phyloP scores from a whole-genome alignment of 352 stramenopile genomes.

The Thraustochytrium striatum region DNA sequence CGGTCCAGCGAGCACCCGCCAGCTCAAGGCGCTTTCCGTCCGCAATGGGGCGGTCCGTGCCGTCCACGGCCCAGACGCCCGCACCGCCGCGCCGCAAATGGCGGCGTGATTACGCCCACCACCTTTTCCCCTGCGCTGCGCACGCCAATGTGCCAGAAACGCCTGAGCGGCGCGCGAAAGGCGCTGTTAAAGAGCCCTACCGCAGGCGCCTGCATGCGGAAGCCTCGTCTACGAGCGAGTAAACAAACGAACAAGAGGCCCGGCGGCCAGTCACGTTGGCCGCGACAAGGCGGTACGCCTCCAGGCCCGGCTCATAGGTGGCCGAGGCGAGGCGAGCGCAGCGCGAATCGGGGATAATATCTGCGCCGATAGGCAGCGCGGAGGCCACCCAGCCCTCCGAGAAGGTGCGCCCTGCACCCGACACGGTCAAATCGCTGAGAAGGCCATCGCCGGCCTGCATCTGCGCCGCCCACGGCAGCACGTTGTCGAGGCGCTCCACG shows the following conservation, averaged over 20 bases:
- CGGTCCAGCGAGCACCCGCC: neutral
- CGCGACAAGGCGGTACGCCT: too few species aligned
- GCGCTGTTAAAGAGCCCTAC: neutral
- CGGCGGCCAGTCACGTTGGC: too few species aligned
- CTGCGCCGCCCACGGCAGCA: neutral
- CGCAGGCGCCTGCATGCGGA: neutral
- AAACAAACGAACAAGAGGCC: too few species aligned
- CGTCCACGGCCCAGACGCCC: slow-evolving; percentile 4
- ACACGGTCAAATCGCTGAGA: too few species aligned
- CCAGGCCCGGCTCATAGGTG: too few species aligned
- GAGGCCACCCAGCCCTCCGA: too few species aligned
- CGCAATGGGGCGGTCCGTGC: neutral
- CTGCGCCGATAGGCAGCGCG: too few species aligned
- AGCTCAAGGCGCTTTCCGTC: neutral
- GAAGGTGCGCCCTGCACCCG: too few species aligned
- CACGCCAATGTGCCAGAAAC: neutral
- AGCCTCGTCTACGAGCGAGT: too few species aligned
- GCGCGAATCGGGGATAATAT: too few species aligned
- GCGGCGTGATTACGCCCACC: neutral
- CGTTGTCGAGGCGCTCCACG: neutral
- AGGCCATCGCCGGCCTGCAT: too few species aligned
- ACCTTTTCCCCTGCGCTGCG: neutral
- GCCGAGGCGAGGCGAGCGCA: too few species aligned
- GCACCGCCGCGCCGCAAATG: neutral
- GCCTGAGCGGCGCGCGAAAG: neutral